Evolutionary conservation across 2,329 filamentous ascomycete genomes (phyloP), one percentile per base, ranked within the genome.

Genomic region (Aschersonia sp.): DNA sequence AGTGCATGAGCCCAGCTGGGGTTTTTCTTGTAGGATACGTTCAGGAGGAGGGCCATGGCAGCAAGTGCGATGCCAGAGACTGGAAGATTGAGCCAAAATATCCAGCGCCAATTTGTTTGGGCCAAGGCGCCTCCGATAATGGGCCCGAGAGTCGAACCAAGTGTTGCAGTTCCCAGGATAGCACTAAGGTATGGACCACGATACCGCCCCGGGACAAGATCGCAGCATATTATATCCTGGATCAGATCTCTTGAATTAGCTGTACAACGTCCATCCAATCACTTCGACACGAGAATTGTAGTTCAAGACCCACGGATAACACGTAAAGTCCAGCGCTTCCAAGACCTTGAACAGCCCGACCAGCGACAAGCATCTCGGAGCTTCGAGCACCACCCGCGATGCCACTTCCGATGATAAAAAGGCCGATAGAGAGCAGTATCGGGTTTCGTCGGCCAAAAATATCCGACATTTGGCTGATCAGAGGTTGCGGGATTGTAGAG

Each of bases 401-500:
- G 0, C 65, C 71, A 50, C 73, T 74, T 0, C 75, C 75, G 1
- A 77, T 51, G 0, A 60, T 61, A 53, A 77, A 77, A 5, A 74
- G 51, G 12, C 57, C 59, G 1, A 73, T 61, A 2, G 66, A 54
- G 2, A 53, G 32, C 0, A 74, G 55, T 3, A 61, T 57, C 4
- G 63, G 54, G 47, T 57, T 65, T 30, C 69, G 63, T 2, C 74
- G 63, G 9, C 75, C 73, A 48, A 70, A 75, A n/a, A 75, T 61
- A 51, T 74, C 64, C 20, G 67, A 61, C 0, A 72, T 47, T 52
- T 75, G 70, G 3, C 69, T 70, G 46, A 67, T 68, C 0, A 74
- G 51, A 0, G 73, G 73, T 50, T 71, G 71, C 9, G 73, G 58
- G 7, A 45, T 31, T 28, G 30, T 49, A 47, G 45, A 45, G 29